Base-by-base conservation (phyloP, 2,329 filamentous ascomycete genomes). In the Ceratocystis destructans region DNA sequence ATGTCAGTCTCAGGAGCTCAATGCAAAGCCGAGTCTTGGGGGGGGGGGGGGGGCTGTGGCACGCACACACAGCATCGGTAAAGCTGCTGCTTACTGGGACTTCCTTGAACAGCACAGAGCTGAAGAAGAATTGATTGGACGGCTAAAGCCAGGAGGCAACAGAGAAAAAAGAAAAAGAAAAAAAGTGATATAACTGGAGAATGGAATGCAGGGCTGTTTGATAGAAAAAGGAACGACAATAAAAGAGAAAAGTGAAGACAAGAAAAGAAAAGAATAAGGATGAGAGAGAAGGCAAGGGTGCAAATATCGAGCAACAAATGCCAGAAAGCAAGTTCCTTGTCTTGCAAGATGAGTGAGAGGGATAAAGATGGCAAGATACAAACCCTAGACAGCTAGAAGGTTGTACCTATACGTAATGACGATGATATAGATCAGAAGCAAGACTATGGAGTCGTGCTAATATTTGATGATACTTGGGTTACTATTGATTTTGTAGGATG, bases 51-150 rank as follows among this genome's bases (percentile, higher is more conserved):
- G 22, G 22, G 22, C 55, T 59, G 55, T 59, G 31, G 55, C 55
- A 59, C 15, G 55, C 55, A 59, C 55, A 33, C 53, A 33, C 55
- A 33, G 55, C 55, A 59, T 59, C 55, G n/a, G 55, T 59, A 31
- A 59, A 25, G 33, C 55, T 59, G 33, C 20, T 59, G 55, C 55
- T 37, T 59, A 59, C 55, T 31, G n/a, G 55, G 55, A 59, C 22
- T 59, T 59, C 28, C 55, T 59, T 59, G 55, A 28, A 37, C 55
- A 59, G 31, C 15, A n/a, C 55, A 59, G 25, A 59, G 55, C 55
- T 59, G 55, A 37, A 20, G 8, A 37, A 59, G 48, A 53, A 53
- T 15, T 62, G 59, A 62, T 45, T 62, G 33, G 59, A 62, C 59
- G 31, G n/a, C 33, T 45, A 20, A n/a, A 41, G 55, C 22, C 59